phyloP scores from a whole-genome alignment of 2,329 filamentous ascomycete genomes.

The Elsinoe perseae region DNA sequence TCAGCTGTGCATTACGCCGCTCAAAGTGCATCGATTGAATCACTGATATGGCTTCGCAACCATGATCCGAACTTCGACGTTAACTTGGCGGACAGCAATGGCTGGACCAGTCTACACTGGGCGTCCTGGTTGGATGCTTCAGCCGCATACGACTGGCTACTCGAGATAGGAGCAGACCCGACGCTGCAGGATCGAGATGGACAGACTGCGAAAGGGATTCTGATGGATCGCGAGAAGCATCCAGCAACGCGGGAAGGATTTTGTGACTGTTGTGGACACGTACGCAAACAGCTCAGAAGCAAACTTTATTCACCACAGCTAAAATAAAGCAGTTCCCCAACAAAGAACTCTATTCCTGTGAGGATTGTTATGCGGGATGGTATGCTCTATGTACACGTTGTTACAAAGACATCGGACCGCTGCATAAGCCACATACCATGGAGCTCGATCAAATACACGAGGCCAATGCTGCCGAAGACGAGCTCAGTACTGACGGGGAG shows the following conservation, averaged over 20 bases:
- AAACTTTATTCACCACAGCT: neutral
- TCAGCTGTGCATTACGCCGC: neutral
- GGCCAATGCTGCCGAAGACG: no score
- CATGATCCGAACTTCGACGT: neutral
- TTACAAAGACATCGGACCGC: neutral
- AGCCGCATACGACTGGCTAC: neutral
- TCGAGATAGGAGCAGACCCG: neutral
- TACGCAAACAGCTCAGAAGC: no score
- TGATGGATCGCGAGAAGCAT: no score
- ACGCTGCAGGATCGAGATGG: neutral
- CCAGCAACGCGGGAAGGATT: no score
- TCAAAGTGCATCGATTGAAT: neutral
- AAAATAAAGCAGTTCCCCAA: neutral
- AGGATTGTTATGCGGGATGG: neutral
- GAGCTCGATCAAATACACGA: neutral
- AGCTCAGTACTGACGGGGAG: no score
- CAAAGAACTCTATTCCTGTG: neutral
- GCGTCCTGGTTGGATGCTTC: neutral
- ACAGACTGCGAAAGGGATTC: no score
- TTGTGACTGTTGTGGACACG: no score
- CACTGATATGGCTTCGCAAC: neutral
- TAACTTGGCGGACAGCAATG: neutral
- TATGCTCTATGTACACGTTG: neutral
- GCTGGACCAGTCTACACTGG: neutral
- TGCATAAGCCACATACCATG: neutral